These are phyloP conservation scores for Lichina pygmaea DNA, from an alignment of 495 filamentous ascomycete genomes.

Conservation along the genomic window DNA sequence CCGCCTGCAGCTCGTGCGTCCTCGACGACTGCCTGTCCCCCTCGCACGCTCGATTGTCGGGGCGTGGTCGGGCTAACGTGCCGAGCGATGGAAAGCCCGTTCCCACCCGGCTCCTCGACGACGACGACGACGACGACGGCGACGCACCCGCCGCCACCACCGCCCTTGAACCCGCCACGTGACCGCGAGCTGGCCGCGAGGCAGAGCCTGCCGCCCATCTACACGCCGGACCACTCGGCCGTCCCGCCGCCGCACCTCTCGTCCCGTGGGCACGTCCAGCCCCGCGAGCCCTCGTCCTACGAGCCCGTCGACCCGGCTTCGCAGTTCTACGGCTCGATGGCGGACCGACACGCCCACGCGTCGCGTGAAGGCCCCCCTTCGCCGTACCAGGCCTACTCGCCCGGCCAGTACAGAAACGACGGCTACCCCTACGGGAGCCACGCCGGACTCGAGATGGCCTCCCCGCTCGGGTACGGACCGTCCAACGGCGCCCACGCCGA, in stretches of 20 bases:
- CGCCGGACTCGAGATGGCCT: background rate
- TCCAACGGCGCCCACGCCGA: background rate
- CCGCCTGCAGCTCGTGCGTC: too few relatives aligned
- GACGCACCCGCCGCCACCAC: too few relatives aligned
- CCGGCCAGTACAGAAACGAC: too few relatives aligned
- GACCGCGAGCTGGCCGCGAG: background rate
- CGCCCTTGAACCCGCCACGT: too few relatives aligned
- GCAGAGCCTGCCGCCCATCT: background rate
- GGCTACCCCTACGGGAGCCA: background rate
- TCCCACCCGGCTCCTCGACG: too few relatives aligned
- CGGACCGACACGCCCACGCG: too few relatives aligned
- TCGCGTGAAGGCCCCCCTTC: too few relatives aligned
- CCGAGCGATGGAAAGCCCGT: too few relatives aligned
- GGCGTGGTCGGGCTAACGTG: background rate
- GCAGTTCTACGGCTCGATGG: too few relatives aligned
- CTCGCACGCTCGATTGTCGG: background rate
- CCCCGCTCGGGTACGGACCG: too few relatives aligned
- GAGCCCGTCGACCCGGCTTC: background rate
- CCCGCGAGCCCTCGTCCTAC: background rate
- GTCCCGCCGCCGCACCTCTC: background rate
- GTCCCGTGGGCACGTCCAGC: background rate
- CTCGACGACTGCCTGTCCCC: background rate
- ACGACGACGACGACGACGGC: too few relatives aligned
- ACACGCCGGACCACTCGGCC: background rate
- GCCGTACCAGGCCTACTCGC: too few relatives aligned